Evolutionary conservation across 2,329 filamentous ascomycete genomes (phyloP).

Genomic region (Ceratocystis harringtonii): DNA sequence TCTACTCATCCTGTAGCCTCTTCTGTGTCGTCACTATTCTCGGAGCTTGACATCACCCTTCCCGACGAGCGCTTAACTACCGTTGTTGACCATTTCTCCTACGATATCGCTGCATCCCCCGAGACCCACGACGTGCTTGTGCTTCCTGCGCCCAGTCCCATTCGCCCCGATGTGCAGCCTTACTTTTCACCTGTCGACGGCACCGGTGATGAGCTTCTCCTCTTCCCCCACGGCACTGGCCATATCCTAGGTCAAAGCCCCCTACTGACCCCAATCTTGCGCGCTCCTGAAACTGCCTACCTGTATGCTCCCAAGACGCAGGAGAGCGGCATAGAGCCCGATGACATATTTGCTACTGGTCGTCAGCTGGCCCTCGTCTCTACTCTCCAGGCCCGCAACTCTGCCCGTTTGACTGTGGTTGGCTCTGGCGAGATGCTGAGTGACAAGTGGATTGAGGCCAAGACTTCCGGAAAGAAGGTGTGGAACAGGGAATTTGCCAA

Average conservation of each 20-base stretch:
- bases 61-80: slow-evolving; percentile 70
- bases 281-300: slow-evolving; percentile 74
- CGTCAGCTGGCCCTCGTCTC: slow-evolving; percentile 74
- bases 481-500: slow-evolving; percentile 76
- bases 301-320: slow-evolving; percentile 90
- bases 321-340: slow-evolving; percentile 41
- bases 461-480: slow-evolving; percentile 32
- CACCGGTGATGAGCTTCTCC: slow-evolving; percentile 44
- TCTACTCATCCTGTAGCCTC: slow-evolving; percentile 54
- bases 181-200: slow-evolving; percentile 51
- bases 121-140: slow-evolving; percentile 84
- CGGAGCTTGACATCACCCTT: slow-evolving; percentile 80
- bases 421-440: slow-evolving; percentile 77
- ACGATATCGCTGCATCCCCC: slow-evolving; percentile 58
- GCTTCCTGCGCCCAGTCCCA: slow-evolving; percentile 49
- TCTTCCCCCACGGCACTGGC: slow-evolving; percentile 68
- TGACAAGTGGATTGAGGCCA: slow-evolving; percentile 72
- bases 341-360: slow-evolving; percentile 75
- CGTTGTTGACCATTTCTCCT: slow-evolving; percentile 92
- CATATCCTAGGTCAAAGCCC: slow-evolving; percentile 67
- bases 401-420: slow-evolving; percentile 71
- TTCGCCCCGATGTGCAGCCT: slow-evolving; percentile 56
- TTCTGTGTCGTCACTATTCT: slow-evolving; percentile 60
- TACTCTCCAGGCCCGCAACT: slow-evolving; percentile 80
- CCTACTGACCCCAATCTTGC: slow-evolving; percentile 66